Evolutionary conservation across 371 early-diverging fungal genomes (phyloP), one percentile per base, ranked within the genome.

Genomic region (Rhizopus arrhizus): DNA sequence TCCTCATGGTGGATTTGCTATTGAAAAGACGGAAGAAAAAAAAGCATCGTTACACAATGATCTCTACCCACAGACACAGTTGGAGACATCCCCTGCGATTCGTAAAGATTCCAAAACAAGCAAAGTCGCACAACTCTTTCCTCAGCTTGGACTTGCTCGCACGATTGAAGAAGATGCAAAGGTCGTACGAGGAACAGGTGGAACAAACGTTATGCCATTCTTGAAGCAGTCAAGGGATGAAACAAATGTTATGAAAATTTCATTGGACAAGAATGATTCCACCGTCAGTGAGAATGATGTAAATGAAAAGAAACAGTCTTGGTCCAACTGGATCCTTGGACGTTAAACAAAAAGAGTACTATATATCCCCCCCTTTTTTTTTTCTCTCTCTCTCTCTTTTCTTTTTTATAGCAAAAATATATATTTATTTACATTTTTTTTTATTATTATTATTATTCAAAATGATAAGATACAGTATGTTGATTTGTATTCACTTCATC

Each of bases 191-290:
- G 97, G 97, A 33, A 96, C 98, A 0, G 98, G 98, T n/a, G 98
- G 98, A 32, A 96, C 96, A 3, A 91, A 96, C 62, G 81, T 95
- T 15, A 89, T 96, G 50, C 93, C 95, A 13, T 98, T 98, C 73
- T 79, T 89, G 63, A 85, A 86, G 52, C 83, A 77, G 62, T 80
- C 81, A 4, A 78, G 87, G 8, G 86, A 89, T 58, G 87, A 89
- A 58, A 89, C 89, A 13, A 58, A 53, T 41, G 69, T 64, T 13
- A 69, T 65, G 65, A 69, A 64, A 56, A 57, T 69, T 56, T 8
- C 11, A 13, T 35, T 66, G 22, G 41, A 28, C 12, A 40, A 52
- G n/a, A 47, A 60, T 36, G 10, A 7, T 49, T 12, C 52, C 13
- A 52, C 48, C 2, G 22, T 22, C 22, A 22, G 22, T 22, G 22